Percentiles rank a stretch among this genome's conserved stretches.
phyloP scores from a whole-genome alignment of 2,329 filamentous ascomycete genomes.

The Aureobasidium sp. region DNA sequence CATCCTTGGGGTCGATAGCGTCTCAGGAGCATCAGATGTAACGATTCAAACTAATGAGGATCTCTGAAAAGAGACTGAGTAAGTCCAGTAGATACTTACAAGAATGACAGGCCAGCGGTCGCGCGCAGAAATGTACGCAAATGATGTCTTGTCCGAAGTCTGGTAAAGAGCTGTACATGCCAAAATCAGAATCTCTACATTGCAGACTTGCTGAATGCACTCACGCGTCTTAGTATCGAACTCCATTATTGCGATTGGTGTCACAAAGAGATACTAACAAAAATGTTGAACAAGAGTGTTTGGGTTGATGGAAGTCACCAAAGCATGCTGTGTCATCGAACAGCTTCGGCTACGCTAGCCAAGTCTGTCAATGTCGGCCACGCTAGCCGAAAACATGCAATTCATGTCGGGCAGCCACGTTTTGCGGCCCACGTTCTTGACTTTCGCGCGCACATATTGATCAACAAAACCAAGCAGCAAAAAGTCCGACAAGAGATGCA shows the following conservation, averaged over 20 bases:
- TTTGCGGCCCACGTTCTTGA: background rate
- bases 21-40: background rate
- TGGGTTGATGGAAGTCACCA: background rate
- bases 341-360: background rate
- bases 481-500: background rate
- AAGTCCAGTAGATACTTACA: conserved; percentile 42
- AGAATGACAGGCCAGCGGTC: conserved; percentile 92
- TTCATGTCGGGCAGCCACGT: background rate
- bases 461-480: background rate
- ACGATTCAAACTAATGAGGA: background rate
- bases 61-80: background rate
- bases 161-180: conserved; percentile 57
- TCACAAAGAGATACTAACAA: background rate
- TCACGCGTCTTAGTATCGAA: conserved; percentile 66
- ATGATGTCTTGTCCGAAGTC: conserved; percentile 77
- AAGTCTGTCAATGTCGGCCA: background rate
- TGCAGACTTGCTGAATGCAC: conserved; percentile 25
- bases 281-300: background rate
- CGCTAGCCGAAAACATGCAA: background rate
- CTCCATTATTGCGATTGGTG: conserved; percentile 50
- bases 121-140: conserved; percentile 76
- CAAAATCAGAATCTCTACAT: conserved; percentile 15
- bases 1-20: background rate
- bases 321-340: background rate
- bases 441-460: background rate